Percentiles rank a stretch among this genome's conserved stretches.
Evolutionary conservation across 805 yeast species (phyloP).

Genomic region (Metschnikowia anglica): DNA sequence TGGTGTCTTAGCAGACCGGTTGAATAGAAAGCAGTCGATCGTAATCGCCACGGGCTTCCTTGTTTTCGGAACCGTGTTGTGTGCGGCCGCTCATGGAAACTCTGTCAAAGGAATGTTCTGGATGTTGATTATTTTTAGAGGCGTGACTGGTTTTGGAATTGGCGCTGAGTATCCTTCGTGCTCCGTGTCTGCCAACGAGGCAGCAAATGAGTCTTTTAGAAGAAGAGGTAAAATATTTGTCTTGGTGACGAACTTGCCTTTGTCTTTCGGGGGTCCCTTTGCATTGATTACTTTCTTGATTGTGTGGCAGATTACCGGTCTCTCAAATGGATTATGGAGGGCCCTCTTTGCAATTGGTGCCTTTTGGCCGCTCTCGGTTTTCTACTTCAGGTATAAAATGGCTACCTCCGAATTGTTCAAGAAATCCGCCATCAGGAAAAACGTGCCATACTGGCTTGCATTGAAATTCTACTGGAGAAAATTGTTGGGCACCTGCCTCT

Average conservation of each 20-base stretch:
- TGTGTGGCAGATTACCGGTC: slow-evolving; percentile 56
- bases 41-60: slow-evolving; percentile 59
- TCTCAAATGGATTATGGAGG: slow-evolving; percentile 62
- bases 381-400: slow-evolving; percentile 70
- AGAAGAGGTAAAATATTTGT: slow-evolving; percentile 66
- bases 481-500: slow-evolving; percentile 65
- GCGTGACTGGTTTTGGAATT: slow-evolving; percentile 74
- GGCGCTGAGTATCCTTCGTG: slow-evolving; percentile 78
- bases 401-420: slow-evolving; percentile 63
- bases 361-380: slow-evolving; percentile 68
- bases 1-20: slow-evolving; percentile 63
- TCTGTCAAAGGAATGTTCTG: slow-evolving; percentile 65
- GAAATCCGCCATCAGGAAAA: slow-evolving; percentile 58
- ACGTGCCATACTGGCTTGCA: slow-evolving; percentile 53
- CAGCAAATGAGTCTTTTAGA: slow-evolving; percentile 65
- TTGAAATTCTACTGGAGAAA: slow-evolving; percentile 67
- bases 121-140: slow-evolving; percentile 74
- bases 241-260: slow-evolving; percentile 69
- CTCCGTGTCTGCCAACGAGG: slow-evolving; percentile 67
- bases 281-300: slow-evolving; percentile 66
- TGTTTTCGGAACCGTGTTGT: slow-evolving; percentile 62
- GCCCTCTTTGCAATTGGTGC: slow-evolving; percentile 63
- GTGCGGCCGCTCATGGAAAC: slow-evolving; percentile 69
- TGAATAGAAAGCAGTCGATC: slow-evolving; percentile 73
- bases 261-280: slow-evolving; percentile 78